A percentile compares a stretch with the other conserved stretches of the same genome.
phyloP scores from a whole-genome alignment of 257 asterid species.

The Paraleonurus japonicus region DNA sequence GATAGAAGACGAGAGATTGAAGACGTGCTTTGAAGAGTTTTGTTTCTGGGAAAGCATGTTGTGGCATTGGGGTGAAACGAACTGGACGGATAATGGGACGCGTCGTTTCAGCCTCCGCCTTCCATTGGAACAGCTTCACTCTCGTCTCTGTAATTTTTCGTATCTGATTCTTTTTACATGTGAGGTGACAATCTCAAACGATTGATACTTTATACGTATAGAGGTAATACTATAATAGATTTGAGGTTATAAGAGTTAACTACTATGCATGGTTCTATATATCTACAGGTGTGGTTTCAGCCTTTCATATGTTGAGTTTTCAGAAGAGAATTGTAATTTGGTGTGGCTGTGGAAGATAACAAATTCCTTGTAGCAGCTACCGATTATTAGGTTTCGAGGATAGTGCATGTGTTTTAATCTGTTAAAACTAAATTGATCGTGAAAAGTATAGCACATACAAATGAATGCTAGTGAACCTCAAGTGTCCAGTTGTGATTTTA shows the following conservation, averaged over 20 bases:
- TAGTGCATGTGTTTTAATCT: too few species aligned
- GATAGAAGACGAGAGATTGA: slow-evolving; percentile 58
- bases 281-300: neutral
- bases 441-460: too few species aligned
- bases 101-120: slow-evolving; percentile 40
- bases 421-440: too few species aligned
- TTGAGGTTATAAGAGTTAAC: neutral
- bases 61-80: slow-evolving; percentile 92
- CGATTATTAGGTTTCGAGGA: too few species aligned
- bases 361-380: neutral
- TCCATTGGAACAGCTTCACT: slow-evolving; percentile 34
- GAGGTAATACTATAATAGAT: slow-evolving; percentile 12
- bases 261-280: neutral
- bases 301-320: neutral
- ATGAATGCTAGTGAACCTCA: too few species aligned
- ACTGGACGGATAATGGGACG: slow-evolving; percentile 73
- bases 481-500: too few species aligned
- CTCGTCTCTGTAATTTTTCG: slow-evolving; percentile 34
- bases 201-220: neutral
- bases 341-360: neutral
- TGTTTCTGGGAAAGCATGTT: slow-evolving; percentile 96
- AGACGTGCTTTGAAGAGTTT: slow-evolving; percentile 65
- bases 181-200: neutral
- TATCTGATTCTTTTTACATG: neutral
- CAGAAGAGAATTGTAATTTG: neutral